phyloP scores from a whole-genome alignment of 768 basidiomycete genomes.

The Termitomyces sp. region DNA sequence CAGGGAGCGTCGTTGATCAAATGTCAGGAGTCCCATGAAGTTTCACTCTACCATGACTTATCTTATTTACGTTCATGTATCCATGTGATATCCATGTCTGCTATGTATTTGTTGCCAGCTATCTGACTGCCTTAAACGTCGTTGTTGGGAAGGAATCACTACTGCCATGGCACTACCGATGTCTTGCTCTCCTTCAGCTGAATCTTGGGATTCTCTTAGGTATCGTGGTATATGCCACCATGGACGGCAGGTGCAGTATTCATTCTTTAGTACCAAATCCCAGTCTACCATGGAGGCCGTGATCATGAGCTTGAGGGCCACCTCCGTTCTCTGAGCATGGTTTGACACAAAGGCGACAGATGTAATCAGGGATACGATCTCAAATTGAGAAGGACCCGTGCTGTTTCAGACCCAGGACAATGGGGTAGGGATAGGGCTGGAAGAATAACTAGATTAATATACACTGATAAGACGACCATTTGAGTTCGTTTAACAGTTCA shows the following conservation, averaged over 20 bases:
- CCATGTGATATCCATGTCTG: neutral
- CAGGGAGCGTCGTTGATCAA: neutral
- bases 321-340: neutral
- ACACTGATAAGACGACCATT: neutral
- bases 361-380: neutral
- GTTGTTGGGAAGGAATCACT: neutral
- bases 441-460: neutral
- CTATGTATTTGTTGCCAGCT: neutral
- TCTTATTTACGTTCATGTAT: neutral
- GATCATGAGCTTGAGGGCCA: too few species aligned
- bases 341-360: neutral
- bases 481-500: too few species aligned
- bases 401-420: neutral
- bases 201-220: too few species aligned
- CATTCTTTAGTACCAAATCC: neutral
- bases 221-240: neutral
- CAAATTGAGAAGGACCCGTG: neutral
- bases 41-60: neutral
- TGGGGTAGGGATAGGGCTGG: neutral
- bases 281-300: neutral
- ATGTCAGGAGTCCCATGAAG: neutral
- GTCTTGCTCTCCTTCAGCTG: neutral
- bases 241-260: neutral
- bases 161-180: neutral
- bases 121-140: neutral